Evolutionary conservation across 2,329 filamentous ascomycete species (phyloP).

Genomic region (Sclerotinia sclerotiorum): DNA sequence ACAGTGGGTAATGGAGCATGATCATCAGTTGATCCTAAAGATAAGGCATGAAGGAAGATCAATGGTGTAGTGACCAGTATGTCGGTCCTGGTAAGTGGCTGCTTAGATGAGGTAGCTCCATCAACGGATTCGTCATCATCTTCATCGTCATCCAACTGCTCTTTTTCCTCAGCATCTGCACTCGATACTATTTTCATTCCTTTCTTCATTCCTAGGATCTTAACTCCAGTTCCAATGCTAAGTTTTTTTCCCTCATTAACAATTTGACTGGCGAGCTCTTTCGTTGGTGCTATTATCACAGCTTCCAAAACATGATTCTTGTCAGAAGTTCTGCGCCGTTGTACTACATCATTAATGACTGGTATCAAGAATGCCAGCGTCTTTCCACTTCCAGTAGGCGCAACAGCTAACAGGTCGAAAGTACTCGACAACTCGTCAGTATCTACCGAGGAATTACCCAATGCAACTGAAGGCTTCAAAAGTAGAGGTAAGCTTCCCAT

Average conservation of each 20-base stretch:
- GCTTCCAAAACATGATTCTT: slow-evolving; percentile 58
- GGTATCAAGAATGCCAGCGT: slow-evolving; percentile 91
- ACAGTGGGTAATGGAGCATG: slow-evolving; percentile 63
- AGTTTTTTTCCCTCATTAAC: slow-evolving; percentile 85
- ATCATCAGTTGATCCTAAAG: slow-evolving; percentile 44
- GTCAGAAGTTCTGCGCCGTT: slow-evolving; percentile 46
- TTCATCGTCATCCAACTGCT: slow-evolving; percentile 41
- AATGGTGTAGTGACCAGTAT: slow-evolving; percentile 80
- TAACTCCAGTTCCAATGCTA: slow-evolving; percentile 71
- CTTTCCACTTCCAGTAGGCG: slow-evolving; percentile 95
- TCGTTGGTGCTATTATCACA: slow-evolving; percentile 74
- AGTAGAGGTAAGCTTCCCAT: slow-evolving; percentile 81
- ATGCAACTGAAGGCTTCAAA: slow-evolving; percentile 56
- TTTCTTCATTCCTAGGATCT: slow-evolving; percentile 80
- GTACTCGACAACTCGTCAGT: slow-evolving; percentile 33
- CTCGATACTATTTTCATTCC: slow-evolving; percentile 66
- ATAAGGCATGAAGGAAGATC: slow-evolving; percentile 72
- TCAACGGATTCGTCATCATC: slow-evolving; percentile 42
- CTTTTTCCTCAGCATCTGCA: slow-evolving; percentile 44
- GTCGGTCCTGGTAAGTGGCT: slow-evolving; percentile 67
- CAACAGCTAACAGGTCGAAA: slow-evolving; percentile 81
- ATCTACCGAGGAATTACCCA: slow-evolving; percentile 43
- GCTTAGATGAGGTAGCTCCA: slow-evolving; percentile 46
- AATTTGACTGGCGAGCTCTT: slow-evolving; percentile 77
- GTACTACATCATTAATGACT: slow-evolving; percentile 72